phyloP scores from a whole-genome alignment of 2,329 filamentous ascomycete genomes.

The Arthrobotrys conoides region DNA sequence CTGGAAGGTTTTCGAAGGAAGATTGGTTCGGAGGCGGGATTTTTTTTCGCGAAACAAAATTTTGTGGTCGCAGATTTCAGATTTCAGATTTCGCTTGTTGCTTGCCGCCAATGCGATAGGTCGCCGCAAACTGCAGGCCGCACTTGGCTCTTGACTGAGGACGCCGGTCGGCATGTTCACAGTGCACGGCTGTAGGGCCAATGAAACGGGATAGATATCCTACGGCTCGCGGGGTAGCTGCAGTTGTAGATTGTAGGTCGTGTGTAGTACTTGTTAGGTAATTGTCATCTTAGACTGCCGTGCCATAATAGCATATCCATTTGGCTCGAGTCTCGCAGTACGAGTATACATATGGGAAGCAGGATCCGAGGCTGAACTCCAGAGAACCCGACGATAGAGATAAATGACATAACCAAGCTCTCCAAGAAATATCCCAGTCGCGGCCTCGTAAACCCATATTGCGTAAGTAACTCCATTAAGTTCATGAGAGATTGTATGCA shows the following conservation, averaged over 20 bases:
- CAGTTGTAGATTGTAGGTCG: no score
- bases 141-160: neutral
- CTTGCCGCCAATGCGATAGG: constrained; percentile 43
- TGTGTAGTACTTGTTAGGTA: no score
- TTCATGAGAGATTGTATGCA: neutral
- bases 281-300: no score
- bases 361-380: no score
- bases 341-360: no score
- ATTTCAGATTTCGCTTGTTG: constrained; percentile 42
- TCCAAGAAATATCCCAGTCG: neutral
- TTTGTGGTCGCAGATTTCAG: constrained; percentile 51
- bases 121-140: constrained; percentile 26
- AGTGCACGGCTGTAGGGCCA: constrained; percentile 10
- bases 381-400: no score
- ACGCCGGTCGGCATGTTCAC: constrained; percentile 6
- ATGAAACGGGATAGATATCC: neutral
- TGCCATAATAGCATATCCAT: no score
- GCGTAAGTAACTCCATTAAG: neutral
- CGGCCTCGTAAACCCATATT: neutral
- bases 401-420: neutral
- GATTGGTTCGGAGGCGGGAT: neutral
- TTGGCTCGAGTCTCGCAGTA: no score
- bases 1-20: constrained; percentile 11
- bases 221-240: neutral
- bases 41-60: constrained; percentile 53